These are phyloP conservation scores for Xylaria sp. DNA, from an alignment of 2,329 filamentous ascomycete species.

Conservation along the genomic window DNA sequence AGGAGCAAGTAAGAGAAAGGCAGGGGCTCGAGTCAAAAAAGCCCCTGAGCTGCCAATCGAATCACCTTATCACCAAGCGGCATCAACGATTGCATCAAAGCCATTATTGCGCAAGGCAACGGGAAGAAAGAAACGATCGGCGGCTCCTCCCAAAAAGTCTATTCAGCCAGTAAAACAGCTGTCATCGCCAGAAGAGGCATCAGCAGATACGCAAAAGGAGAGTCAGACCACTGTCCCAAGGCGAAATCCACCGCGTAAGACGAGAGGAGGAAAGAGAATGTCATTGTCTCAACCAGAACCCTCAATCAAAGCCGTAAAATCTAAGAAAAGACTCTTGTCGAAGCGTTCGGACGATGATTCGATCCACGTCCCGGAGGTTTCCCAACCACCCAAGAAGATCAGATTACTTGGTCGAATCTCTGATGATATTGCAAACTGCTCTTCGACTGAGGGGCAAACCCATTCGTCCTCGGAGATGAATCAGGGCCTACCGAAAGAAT, in stretches of 20 bases:
- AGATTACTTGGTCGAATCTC: not conserved
- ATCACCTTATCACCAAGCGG: no score
- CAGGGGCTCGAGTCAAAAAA: not conserved
- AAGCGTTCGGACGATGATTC: not conserved
- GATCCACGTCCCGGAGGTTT: not conserved
- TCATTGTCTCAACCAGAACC: not conserved
- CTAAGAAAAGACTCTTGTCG: not conserved
- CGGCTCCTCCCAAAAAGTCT: not conserved
- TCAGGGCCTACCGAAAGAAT: not conserved
- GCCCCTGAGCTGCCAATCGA: no score
- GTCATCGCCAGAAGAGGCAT: not conserved
- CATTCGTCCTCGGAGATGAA: not conserved
- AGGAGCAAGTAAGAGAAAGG: not conserved
- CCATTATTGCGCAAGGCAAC: no score
- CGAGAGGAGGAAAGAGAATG: not conserved
- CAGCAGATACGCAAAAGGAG: not conserved
- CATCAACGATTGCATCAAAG: no score
- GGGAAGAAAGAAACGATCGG: no score
- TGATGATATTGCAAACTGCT: not conserved
- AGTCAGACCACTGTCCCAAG: not conserved
- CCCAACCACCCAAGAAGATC: conserved; percentile 1
- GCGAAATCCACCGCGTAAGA: not conserved
- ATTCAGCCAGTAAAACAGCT: not conserved
- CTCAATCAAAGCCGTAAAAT: not conserved
- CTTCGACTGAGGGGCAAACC: not conserved